Conservation (phyloP, 352 stramenopile genomes). For the Aphanomyces cochlioides region DNA sequence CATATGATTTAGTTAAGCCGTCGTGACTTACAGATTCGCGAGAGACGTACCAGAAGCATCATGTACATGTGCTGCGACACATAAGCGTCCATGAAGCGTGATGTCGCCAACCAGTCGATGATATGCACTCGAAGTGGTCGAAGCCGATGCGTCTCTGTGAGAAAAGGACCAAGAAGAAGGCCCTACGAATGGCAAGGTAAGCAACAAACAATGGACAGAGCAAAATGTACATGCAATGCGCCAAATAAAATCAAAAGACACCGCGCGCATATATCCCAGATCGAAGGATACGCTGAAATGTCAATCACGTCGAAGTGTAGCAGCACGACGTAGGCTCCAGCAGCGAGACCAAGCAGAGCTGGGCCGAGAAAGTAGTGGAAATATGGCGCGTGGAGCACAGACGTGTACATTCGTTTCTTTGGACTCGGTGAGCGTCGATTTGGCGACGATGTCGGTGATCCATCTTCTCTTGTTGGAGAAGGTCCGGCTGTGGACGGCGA, state of each 20-base stretch:
- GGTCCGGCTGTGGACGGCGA: not conserved
- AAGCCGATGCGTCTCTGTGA: conserved; percentile 1
- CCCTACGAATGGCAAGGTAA: not conserved
- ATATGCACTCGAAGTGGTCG: conserved; percentile 1
- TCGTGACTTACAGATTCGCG: not conserved
- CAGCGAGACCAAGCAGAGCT: not conserved
- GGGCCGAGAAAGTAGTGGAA: conserved; percentile 16
- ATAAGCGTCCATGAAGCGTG: not conserved
- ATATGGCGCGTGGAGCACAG: not conserved
- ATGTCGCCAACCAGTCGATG: conserved; percentile 11
- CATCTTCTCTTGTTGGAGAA: not conserved
- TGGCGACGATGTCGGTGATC: not conserved
- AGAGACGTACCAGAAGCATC: not conserved
- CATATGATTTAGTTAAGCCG: not conserved
- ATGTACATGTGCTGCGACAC: not conserved
- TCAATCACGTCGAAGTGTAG: conserved; percentile 16
- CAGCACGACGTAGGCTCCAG: not conserved
- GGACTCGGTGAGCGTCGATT: not conserved
- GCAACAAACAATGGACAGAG: not conserved
- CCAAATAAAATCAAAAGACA: not conserved
- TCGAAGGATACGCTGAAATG: conserved; percentile 5
- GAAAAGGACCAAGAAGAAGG: conserved; percentile 5
- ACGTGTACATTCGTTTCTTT: not conserved
- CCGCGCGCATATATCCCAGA: conserved; percentile 1
- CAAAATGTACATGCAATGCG: not conserved